Base-by-base conservation (phyloP, 1,139 yeast genomes). In the Lodderomyces theae region DNA sequence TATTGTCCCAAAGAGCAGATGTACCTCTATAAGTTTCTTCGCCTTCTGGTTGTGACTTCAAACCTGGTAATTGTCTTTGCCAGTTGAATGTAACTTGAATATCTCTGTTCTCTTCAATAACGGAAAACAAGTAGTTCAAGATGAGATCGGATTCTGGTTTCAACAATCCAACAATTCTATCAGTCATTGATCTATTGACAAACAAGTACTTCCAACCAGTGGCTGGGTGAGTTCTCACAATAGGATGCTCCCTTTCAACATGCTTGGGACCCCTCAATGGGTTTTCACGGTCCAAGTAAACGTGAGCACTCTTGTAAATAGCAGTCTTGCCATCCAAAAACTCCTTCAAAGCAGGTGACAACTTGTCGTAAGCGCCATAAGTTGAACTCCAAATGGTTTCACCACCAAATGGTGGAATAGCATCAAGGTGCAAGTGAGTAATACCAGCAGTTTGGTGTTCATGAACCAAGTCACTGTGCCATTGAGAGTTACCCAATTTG, bases 1-100 rank as follows among this genome's bases (percentile, higher is more conserved):
- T 61, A 63, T 78, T 77, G 50, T 77, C 82, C 82, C 83, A 78
- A 37, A 77, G 53, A 33, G 80, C 82, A 44, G 79, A 71, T 24
- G 79, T 71, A 22, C 80, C 81, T 34, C 63, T 63, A 8, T 80
- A 82, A 1, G 72, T 65, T 43, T 66, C 66, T n/a, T 37, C 17
- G 2, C 34, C 39, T 13, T 37, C 39, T 7, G 26, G n/a, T 12
- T 10, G 28, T 3, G 39, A 29, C 12, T 35, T 35, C 32, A 35
- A 24, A 5, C 38, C 38, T 16, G 38, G 38, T 25, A 36, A 32
- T 28, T 37, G 30, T 18, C 38, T 37, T 35, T 44, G 45, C 82
- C 83, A 78, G 50, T 66, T 74, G 62, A 77, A 75, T 51, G 82
- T 60, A 28, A 75, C 80, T 54, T 77, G 82, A 37, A 66, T 65